These are phyloP conservation scores for Aspergillus brasiliensis DNA, from an alignment of 2,329 filamentous ascomycete species.

Conservation along the genomic window DNA sequence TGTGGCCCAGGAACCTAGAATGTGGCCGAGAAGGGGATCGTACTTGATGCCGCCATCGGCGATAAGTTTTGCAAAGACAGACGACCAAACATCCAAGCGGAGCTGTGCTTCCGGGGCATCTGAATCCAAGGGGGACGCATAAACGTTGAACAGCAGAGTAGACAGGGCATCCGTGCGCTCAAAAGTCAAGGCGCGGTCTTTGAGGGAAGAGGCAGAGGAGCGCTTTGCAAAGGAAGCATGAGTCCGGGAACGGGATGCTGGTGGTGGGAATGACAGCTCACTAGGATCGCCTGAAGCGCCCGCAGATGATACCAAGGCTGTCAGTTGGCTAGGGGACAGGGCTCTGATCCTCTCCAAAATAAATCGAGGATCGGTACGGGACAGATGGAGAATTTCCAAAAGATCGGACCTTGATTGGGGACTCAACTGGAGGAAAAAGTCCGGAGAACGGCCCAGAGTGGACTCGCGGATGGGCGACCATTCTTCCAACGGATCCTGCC, in stretches of 20 bases:
- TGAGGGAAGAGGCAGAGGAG: constrained; percentile 52
- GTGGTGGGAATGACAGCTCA: constrained; percentile 78
- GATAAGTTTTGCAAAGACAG: constrained; percentile 80
- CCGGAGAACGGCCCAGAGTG: constrained; percentile 33
- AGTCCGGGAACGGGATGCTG: constrained; percentile 57
- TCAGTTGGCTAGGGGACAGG: constrained; percentile 74
- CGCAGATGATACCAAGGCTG: constrained; percentile 74
- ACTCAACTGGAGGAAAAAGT: constrained; percentile 67
- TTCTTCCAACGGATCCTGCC: constrained; percentile 38
- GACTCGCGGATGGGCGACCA: constrained; percentile 41
- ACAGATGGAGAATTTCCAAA: constrained; percentile 75
- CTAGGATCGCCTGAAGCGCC: constrained; percentile 79
- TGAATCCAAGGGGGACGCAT: constrained; percentile 80
- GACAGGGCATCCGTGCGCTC: constrained; percentile 86
- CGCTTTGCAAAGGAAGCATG: constrained; percentile 53
- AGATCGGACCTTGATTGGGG: constrained; percentile 73
- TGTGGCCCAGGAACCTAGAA: constrained; percentile 83
- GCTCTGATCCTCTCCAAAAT: constrained; percentile 78
- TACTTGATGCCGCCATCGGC: constrained; percentile 73
- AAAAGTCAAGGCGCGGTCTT: constrained; percentile 84
- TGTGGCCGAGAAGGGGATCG: constrained; percentile 77
- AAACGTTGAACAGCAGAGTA: constrained; percentile 82
- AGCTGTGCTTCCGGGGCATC: constrained; percentile 79
- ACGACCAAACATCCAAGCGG: constrained; percentile 84
- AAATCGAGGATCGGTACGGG: constrained; percentile 86